Base-by-base conservation (phyloP, 345 rosid species). In the Laguncularia racemosa region DNA sequence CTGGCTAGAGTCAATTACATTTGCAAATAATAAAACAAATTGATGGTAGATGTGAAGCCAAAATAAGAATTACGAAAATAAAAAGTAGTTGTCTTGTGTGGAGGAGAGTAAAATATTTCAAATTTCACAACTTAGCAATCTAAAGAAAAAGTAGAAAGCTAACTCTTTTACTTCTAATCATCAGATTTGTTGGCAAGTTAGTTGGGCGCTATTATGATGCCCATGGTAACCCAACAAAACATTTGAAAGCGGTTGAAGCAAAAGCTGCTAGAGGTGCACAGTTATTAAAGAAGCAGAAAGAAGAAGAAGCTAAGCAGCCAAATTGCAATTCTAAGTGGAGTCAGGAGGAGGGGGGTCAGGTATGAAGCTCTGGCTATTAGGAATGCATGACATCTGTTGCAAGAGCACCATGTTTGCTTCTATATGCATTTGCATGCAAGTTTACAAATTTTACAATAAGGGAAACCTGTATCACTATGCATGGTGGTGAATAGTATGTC, bases 241-340 rank as follows among this genome's bases (percentile, higher is more conserved):
- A 76, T 61, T 69, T 92, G 64, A 92, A 89, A 77, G 99, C 96
- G 68, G 96, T 71, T 20, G 95, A 89, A 81, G 97, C 96, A 46
- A 89, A 89, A 71, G 91, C 97, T 62, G 83, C 84, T 26, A 81
- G 96, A 85, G 99, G 96, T 52, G 86, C 86, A 21, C 97, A 89
- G 58, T 91, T 93, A 55, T 57, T 82, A 83, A 95, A 87, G 75
- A 82, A 87, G 71, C 99, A 93, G 65, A 89, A 87, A 79, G 60
- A 46, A 12, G 95, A 89, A 73, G 99, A 93, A 78, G 96, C 95
- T 47, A 93, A 89, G 68, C 97, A 76, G 65, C 76, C 80, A 18
- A 71, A 79, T 71, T 87, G 97, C 90, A 87, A 80, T 75, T 93
- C 97, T 53, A 80, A 86, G 69, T 89, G 97, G 99, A 93, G 95